Conservation (phyloP, 495 filamentous ascomycete species). For the Penicillium flavigenum region DNA sequence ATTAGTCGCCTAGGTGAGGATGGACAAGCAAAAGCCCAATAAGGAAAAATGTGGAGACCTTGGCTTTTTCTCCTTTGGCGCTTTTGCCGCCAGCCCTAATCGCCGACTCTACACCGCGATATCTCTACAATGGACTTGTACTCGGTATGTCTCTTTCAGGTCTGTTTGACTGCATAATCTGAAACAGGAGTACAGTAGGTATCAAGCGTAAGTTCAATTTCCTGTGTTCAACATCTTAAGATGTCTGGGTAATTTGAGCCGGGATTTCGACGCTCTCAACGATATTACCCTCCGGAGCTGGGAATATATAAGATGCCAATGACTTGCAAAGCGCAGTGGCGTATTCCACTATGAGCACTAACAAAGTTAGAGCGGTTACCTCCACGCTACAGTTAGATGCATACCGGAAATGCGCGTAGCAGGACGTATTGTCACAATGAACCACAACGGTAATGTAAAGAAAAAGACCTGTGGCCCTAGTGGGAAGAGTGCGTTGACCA, state of each 20-base stretch:
- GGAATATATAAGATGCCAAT: too few relatives aligned
- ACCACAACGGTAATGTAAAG: not conserved
- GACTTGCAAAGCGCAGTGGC: not conserved
- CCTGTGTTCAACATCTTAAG: not conserved
- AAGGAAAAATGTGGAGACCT: conserved; percentile 8
- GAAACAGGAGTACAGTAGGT: not conserved
- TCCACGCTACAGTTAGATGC: not conserved
- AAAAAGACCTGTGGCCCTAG: not conserved
- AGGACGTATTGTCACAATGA: not conserved
- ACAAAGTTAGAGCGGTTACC: not conserved
- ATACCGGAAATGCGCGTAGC: not conserved
- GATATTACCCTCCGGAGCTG: not conserved
- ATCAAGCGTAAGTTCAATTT: not conserved
- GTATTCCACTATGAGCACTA: not conserved
- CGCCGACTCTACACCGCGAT: conserved; percentile 6
- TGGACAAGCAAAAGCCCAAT: conserved; percentile 4
- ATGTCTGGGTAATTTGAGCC: not conserved
- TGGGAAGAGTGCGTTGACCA: not conserved
- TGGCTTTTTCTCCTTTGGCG: conserved; percentile 8
- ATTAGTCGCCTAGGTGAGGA: not conserved
- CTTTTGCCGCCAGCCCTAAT: conserved; percentile 13
- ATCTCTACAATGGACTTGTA: conserved; percentile 1
- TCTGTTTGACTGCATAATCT: conserved; percentile 1
- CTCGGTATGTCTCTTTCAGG: not conserved
- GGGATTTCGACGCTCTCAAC: not conserved